Evolutionary conservation across 2,329 filamentous ascomycete species (phyloP).

Genomic region (Huntiella savannae): DNA sequence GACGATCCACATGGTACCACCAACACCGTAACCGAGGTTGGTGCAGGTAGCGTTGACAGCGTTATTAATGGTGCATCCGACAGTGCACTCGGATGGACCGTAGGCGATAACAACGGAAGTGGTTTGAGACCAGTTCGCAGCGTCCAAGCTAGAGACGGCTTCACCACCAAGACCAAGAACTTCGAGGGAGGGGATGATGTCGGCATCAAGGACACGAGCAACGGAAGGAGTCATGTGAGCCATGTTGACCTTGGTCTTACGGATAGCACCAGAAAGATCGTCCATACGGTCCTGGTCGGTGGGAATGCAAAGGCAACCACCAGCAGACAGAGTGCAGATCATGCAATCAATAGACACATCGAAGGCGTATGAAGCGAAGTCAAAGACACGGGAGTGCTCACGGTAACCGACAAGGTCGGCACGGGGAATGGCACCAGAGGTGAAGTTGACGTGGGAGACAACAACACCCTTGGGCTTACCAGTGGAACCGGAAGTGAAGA

Average conservation of each 20-base stretch:
- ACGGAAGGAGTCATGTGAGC: slow-evolving; percentile 33
- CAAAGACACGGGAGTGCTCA: slow-evolving; percentile 24
- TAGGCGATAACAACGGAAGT: slow-evolving; percentile 32
- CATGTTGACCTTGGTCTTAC: slow-evolving; percentile 27
- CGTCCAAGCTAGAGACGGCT: slow-evolving; percentile 31
- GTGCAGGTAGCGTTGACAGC: slow-evolving; percentile 22
- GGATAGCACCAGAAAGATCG: slow-evolving; percentile 27
- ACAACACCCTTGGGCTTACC: slow-evolving; percentile 45
- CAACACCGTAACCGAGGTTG: slow-evolving; percentile 29
- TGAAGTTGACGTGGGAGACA: slow-evolving; percentile 28
- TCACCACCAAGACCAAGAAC: slow-evolving; percentile 32
- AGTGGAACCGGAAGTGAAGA: slow-evolving; percentile 47
- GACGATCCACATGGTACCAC: slow-evolving; percentile 31
- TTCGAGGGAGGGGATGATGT: slow-evolving; percentile 27
- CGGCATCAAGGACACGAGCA: slow-evolving; percentile 26
- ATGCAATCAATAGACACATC: slow-evolving; percentile 36
- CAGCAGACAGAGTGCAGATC: slow-evolving; percentile 30
- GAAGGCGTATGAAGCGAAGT: slow-evolving; percentile 34
- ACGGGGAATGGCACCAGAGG: slow-evolving; percentile 26
- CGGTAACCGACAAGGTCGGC: slow-evolving; percentile 25
- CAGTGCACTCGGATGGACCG: slow-evolving; percentile 34
- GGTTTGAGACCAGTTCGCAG: slow-evolving; percentile 26
- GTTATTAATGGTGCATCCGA: slow-evolving; percentile 30
- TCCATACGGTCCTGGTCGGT: slow-evolving; percentile 35
- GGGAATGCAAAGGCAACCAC: slow-evolving; percentile 33